Evolutionary conservation across 495 filamentous ascomycete genomes (phyloP).

Genomic region (Trichoderma asperelloides): DNA sequence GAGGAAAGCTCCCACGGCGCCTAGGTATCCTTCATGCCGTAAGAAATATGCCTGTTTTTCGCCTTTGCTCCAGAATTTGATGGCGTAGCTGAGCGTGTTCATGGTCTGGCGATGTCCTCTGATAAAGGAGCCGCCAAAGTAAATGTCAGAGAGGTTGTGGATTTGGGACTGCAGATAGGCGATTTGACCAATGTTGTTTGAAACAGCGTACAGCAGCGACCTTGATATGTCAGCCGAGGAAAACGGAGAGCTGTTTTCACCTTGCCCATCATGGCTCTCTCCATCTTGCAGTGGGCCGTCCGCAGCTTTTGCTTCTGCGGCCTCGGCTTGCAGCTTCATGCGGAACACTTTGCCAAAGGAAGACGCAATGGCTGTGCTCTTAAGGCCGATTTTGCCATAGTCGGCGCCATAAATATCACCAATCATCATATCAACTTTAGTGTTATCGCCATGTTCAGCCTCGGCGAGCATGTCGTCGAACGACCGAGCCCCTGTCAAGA

Average conservation of each 20-base stretch:
- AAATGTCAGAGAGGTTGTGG: conserved; percentile 82
- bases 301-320: conserved; percentile 74
- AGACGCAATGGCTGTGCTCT: conserved; percentile 86
- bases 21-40: conserved; percentile 91
- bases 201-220: conserved; percentile 67
- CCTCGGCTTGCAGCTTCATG: conserved; percentile 66
- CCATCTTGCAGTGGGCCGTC: conserved; percentile 37
- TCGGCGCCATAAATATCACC: conserved; percentile 97
- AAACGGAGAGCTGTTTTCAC: conserved; percentile 26
- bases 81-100: conserved; percentile 91
- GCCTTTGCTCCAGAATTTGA: conserved; percentile 94
- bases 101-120: conserved; percentile 94
- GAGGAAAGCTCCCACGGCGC: conserved; percentile 91
- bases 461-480: conserved; percentile 95
- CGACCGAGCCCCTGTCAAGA: conserved; percentile 79
- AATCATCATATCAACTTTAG: conserved; percentile 90
- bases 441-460: conserved; percentile 89
- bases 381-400: conserved; percentile 89
- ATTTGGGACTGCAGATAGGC: conserved; percentile 92
- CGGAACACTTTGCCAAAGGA: conserved; percentile 95
- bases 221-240: conserved; percentile 42
- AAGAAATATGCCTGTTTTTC: conserved; percentile 92
- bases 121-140: conserved; percentile 96
- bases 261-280: neutral
- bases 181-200: conserved; percentile 98